Base-by-base conservation (phyloP, 768 basidiomycete species). In the Cubamyces lactineus region DNA sequence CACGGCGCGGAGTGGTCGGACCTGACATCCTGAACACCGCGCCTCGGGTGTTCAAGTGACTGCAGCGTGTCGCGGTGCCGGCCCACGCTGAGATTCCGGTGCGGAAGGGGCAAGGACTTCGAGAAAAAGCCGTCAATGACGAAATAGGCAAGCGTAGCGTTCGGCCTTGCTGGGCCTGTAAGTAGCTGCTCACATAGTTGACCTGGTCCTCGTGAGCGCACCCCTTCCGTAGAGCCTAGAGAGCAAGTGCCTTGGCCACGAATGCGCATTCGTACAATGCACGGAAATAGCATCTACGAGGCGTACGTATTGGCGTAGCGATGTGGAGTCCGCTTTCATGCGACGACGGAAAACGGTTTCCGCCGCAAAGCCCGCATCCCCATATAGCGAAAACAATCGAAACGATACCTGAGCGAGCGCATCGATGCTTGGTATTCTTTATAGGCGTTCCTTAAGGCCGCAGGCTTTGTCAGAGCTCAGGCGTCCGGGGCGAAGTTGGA, bases 121-220 rank as follows among this genome's bases (percentile, higher is more conserved):
- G 34, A 28, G 30, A 51, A 51, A 34, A 1, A n/a, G 34, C 38
- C 7, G 50, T 19, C 24, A 5, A 15, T 8, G 50, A 34, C 50
- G 12, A 11, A 51, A 51, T 5, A 51, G 50, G 50, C 28, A 38
- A 19, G 50, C 50, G 50, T 51, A 51, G 50, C 39, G 34, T 51
- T 51, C 50, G 17, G 9, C 34, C 5, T 11, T 11, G 34, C 9
- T 11, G 6, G 28, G 4, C 28, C 34, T 11, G 5, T 11, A 11
- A 11, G 34, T 34, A 34, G 5, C 5, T 34, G 34, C 34, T 34
- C 34, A 11, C 34, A 9, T 9, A 34, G 5, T 34, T 11, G 1
- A 34, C 6, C 34, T 34, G 34, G 1, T 4, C 9, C 34, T 34
- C 34, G 9, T 34, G 9, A 11, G 34, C 34, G 34, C 34, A 34